A percentile compares a stretch with the other conserved stretches of the same genome.
Conservation (phyloP, 129 eudicot genomes). For the Escallonia herrerae region DNA sequence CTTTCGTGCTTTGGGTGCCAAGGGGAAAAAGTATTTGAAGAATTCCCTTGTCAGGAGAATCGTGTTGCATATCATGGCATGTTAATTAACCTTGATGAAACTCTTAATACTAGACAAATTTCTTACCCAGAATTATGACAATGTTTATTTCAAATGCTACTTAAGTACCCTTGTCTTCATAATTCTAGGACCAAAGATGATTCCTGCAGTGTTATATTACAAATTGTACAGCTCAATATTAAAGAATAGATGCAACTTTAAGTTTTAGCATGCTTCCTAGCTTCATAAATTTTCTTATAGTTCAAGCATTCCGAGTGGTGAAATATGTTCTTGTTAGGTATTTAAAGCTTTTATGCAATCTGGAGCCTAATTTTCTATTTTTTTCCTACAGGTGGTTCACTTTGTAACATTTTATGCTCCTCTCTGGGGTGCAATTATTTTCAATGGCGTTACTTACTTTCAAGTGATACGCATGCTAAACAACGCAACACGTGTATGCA, state of each 20-base stretch:
- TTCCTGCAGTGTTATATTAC: no score
- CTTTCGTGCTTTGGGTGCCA: neutral
- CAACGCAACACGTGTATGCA: conserved; percentile 92
- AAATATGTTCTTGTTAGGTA: no score
- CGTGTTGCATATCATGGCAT: neutral
- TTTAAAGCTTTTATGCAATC: neutral
- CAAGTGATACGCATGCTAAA: conserved; percentile 98
- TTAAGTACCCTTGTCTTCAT: neutral
- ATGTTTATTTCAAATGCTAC: neutral
- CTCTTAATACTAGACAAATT: neutral
- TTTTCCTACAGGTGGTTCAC: conserved; percentile 69
- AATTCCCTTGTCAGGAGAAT: neutral
- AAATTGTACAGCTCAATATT: no score
- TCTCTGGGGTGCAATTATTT: conserved; percentile 96
- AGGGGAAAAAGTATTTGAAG: neutral
- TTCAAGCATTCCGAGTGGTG: no score
- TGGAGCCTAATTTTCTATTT: neutral
- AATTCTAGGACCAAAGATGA: neutral
- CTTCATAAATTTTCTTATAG: no score
- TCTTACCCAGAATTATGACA: neutral
- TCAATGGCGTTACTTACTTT: conserved; percentile 89
- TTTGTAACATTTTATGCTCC: conserved; percentile 92
- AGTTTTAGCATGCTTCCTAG: no score
- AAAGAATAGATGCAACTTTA: no score
- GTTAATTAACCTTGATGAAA: neutral